Percentiles rank a stretch among this genome's conserved stretches.
Conservation (phyloP, 306 rosid genomes). For the Sphenostylis stenocarpa region DNA sequence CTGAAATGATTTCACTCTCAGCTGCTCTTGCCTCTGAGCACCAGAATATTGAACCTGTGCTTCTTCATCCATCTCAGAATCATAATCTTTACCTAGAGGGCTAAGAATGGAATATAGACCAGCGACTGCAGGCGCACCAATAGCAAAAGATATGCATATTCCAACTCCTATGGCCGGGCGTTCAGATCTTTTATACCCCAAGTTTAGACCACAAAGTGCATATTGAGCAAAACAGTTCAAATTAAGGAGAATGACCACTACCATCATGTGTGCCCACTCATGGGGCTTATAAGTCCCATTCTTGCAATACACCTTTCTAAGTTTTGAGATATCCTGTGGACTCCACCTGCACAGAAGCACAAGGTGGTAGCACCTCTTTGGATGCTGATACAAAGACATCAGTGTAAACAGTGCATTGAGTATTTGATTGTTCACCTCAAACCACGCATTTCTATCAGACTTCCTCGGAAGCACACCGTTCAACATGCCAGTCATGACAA, state of each 20-base stretch:
- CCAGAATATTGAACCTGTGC: constrained; percentile 40
- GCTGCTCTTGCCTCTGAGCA: constrained; percentile 32
- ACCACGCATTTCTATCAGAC: constrained; percentile 76
- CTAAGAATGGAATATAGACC: constrained; percentile 79
- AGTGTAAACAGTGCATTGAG: constrained; percentile 92
- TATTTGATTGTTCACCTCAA: constrained; percentile 94
- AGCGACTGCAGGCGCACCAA: constrained; percentile 83
- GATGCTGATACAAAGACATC: constrained; percentile 90
- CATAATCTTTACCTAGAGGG: constrained; percentile 89
- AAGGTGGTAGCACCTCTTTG: constrained; percentile 75
- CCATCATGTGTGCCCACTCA: constrained; percentile 94
- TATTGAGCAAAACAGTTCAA: constrained; percentile 89
- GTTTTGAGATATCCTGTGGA: constrained; percentile 58
- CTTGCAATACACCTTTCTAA: constrained; percentile 82
- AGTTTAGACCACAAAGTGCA: constrained; percentile 88
- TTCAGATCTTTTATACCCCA: constrained; percentile 74
- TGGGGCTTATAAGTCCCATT: constrained; percentile 94
- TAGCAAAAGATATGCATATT: constrained; percentile 71
- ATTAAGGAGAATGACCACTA: constrained; percentile 73
- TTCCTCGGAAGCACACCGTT: constrained; percentile 61
- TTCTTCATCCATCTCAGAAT: constrained; percentile 76
- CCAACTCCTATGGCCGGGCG: constrained; percentile 93
- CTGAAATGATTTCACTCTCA: constrained; percentile 54
- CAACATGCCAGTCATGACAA: constrained; percentile 97
- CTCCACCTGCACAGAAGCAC: constrained; percentile 77